These are phyloP conservation scores for Trichophyton rubrum DNA, from an alignment of 2,329 filamentous ascomycete genomes.

Conservation along the genomic window DNA sequence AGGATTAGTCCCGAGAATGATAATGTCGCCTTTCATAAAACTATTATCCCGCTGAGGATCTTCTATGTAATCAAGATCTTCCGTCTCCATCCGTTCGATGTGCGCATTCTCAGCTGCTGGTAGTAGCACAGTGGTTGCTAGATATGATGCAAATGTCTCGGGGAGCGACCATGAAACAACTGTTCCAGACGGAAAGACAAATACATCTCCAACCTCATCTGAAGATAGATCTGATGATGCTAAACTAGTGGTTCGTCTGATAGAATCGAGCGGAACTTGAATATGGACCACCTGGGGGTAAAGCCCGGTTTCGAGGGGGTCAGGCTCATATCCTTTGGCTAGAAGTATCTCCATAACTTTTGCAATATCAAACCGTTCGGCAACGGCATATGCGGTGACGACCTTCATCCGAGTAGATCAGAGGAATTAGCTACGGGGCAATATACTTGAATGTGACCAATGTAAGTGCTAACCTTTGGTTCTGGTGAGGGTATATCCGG, in stretches of 20 bases:
- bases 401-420: conserved; percentile 24
- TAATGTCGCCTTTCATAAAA: conserved; percentile 72
- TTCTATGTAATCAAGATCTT: conserved; percentile 77
- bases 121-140: conserved; percentile 60
- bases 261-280: conserved; percentile 36
- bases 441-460: neutral
- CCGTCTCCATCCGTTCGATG: conserved; percentile 60
- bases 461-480: conserved; percentile 22
- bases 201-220: conserved; percentile 63
- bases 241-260: conserved; percentile 33
- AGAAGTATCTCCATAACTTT: conserved; percentile 46
- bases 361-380: conserved; percentile 52
- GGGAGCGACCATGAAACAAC: conserved; percentile 85
- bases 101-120: conserved; percentile 66
- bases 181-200: conserved; percentile 89
- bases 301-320: conserved; percentile 49
- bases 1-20: conserved; percentile 68
- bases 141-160: conserved; percentile 54
- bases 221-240: conserved; percentile 26
- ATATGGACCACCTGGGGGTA: conserved; percentile 56
- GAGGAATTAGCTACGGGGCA: conserved; percentile 2
- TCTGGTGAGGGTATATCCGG: conserved; percentile 26
- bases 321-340: conserved; percentile 48
- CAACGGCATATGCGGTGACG: conserved; percentile 54
- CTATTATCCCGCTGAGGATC: conserved; percentile 62